Evolutionary conservation across 257 asterid species (phyloP), one percentile per base, ranked within the genome.

Genomic region (Eucommia ulmoides): DNA sequence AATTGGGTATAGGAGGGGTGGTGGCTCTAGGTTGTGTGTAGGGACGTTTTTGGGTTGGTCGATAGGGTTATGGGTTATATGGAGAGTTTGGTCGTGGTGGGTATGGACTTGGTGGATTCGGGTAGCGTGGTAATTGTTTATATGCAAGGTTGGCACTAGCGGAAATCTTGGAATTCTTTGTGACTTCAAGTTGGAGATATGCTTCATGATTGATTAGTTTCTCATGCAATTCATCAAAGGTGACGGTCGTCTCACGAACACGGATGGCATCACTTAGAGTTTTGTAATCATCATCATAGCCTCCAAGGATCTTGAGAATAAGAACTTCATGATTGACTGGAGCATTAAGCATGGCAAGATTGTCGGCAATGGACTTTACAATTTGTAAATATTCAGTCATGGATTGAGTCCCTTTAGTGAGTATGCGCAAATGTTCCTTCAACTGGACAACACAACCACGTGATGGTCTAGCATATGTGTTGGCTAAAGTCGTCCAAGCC

Each of bases 201-300:
- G 49, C 1, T 21, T 19, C 23, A 2, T 53, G 1, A 9, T 53
- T 20, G 7, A 38, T 14, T 1, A 54, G 19, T 20, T 54, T 54
- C 24, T 54, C 50, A 22, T 22, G 20, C 3, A 54, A 38, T 19
- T 54, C 50, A 1, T 3, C 38, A 42, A 41, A 54, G 2, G 59
- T 8, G 12, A 35, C 42, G 1, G 59, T 1, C 0, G 50, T 54
- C 2, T 53, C 29, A 18, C 17, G 12, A 12, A 29, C 38, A 29
- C 12, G 7, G 12, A 29, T 29, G 7, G 38, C 7, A 29, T 29
- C 38, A 29, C 7, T 29, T 7, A 29, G 7, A 29, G 38, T 5
- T 29, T 29, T 29, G 38, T 29, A 29, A 7, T 29, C 38, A 29
- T 29, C 38, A 29, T 12, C 12, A 29, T 5, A 12, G 7, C 38